phyloP scores from a whole-genome alignment of 345 rosid species.

The Arabis alpina region DNA sequence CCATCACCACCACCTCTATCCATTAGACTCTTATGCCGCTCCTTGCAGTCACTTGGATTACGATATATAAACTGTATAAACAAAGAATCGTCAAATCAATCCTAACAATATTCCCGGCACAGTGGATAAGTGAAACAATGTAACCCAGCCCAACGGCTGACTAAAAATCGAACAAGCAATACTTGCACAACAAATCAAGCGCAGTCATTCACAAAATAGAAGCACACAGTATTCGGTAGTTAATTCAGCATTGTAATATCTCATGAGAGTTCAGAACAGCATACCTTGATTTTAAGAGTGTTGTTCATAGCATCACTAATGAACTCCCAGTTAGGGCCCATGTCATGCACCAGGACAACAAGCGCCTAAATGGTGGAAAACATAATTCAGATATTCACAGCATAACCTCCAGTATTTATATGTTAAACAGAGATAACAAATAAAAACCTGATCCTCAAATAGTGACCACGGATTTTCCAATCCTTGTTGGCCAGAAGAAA shows the following conservation, averaged over 20 bases:
- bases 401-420: conserved; percentile 14
- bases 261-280: conserved; percentile 22
- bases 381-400: conserved; percentile 23
- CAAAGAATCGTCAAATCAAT: conserved; percentile 15
- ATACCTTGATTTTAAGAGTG: conserved; percentile 87
- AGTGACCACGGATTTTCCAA: conserved; percentile 84
- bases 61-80: conserved; percentile 77
- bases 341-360: conserved; percentile 94
- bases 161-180: not conserved
- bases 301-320: conserved; percentile 91
- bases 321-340: conserved; percentile 99
- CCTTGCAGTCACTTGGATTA: conserved; percentile 91
- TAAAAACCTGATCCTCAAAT: conserved; percentile 92
- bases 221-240: not conserved
- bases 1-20: conserved; percentile 87
- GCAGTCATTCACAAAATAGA: not conserved
- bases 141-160: conserved; percentile 2
- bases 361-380: conserved; percentile 66
- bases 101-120: conserved; percentile 10
- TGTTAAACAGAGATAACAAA: conserved; percentile 24
- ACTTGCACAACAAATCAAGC: not conserved
- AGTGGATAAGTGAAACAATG: conserved; percentile 10
- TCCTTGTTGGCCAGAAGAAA: conserved; percentile 71
- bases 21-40: conserved; percentile 87
- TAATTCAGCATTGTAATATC: not conserved